Evolutionary conservation across 164 flowering plant species (phyloP), one percentile per base, ranked within the genome.

Genomic region (Amborella trichopoda): DNA sequence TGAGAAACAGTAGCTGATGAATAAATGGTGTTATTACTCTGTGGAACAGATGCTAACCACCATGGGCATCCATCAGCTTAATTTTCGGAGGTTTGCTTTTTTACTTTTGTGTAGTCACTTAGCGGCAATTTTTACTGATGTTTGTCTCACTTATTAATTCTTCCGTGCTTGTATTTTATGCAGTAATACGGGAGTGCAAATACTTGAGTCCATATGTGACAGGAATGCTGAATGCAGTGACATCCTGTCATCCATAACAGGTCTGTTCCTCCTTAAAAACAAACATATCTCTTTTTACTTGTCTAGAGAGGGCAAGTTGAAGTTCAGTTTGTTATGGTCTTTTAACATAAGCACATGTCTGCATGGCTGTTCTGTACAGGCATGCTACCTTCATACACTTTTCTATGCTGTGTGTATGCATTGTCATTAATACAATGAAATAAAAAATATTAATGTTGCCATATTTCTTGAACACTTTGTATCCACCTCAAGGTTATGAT

Each of bases 61-160:
- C 24, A 40, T 85, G 79, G 99, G 99, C 26, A 53, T 93, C 58
- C 94, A 83, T 71, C 79, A 88, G 63, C 73, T 88, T 39, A 79
- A 88, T 64, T 79, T 93, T 40, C 79, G 83, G 63, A 93, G 96
- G 95, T 91, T 17, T 53, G 49, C 9, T 38, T n/a, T 18, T n/a
- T 22, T 17, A 41, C 36, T 50, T 40, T 6, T 51, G 9, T 37
- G n/a, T 21, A 0, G 40, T 37, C 41, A 6, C 19, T 8, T 30
- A 5, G 8, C 41, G 19, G 5, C n/a, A 8, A 2, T n/a, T n/a
- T n/a, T 8, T 14, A 14, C 41, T 37, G 13, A 37, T 37, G 11
- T n/a, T n/a, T n/a, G n/a, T 37, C 10, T 18, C 3, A 14, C 19
- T 10, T 21, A n/a, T 37, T 18, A 38, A 52, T 2, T 14, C 5